Evolutionary conservation across 2,329 filamentous ascomycete genomes (phyloP).

Genomic region (Epichloe sibirici): DNA sequence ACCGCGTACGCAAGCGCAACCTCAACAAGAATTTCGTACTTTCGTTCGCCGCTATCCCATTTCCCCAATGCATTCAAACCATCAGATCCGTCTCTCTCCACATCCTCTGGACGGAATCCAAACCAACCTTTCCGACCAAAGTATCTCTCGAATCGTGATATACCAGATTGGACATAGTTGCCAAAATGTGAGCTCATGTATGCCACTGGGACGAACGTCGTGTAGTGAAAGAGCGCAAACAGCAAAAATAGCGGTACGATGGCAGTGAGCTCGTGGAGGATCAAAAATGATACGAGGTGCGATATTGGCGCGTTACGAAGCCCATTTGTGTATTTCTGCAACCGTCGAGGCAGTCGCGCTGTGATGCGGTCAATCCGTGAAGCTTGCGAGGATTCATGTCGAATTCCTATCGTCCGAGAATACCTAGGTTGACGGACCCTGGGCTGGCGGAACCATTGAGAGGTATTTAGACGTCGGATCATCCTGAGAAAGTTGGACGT

Average conservation of each 20-base stretch:
- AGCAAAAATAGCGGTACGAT: constrained; percentile 67
- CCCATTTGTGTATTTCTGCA: constrained; percentile 56
- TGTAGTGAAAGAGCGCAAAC: constrained; percentile 68
- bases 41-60: constrained; percentile 28
- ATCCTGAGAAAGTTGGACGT: constrained; percentile 8
- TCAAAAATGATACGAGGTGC: constrained; percentile 73
- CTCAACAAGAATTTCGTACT: constrained; percentile 48
- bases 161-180: constrained; percentile 44
- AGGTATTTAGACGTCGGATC: constrained; percentile 12
- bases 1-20: constrained; percentile 85
- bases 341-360: constrained; percentile 47
- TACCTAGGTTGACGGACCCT: constrained; percentile 6
- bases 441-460: constrained; percentile 13
- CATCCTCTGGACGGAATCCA: constrained; percentile 35
- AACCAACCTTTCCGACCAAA: constrained; percentile 76
- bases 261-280: constrained; percentile 87
- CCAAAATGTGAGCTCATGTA: constrained; percentile 40
- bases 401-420: constrained; percentile 7
- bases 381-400: constrained; percentile 16
- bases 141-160: constrained; percentile 65
- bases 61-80: constrained; percentile 19
- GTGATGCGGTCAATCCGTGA: constrained; percentile 34
- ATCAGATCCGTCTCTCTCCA: constrained; percentile 8
- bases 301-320: constrained; percentile 68
- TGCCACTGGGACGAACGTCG: constrained; percentile 53